Conservation (phyloP, 148 eudicot species). For the Camellia japonica region DNA sequence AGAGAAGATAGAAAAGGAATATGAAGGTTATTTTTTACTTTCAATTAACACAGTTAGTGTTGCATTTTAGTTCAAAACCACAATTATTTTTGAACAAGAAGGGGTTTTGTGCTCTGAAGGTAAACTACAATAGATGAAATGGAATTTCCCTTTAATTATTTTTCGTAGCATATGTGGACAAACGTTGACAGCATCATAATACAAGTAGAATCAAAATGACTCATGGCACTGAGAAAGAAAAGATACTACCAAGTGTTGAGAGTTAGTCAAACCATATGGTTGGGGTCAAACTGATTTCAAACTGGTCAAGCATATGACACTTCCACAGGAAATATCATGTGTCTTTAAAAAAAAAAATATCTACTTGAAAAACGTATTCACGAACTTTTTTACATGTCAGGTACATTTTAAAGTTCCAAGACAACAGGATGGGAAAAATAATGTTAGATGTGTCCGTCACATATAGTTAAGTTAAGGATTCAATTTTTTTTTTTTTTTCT, state of each 20-base stretch:
- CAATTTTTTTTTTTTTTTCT: not conserved
- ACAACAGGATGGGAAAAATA: not conserved
- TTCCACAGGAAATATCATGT: not conserved
- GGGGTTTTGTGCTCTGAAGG: too few species aligned
- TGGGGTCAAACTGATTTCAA: not conserved
- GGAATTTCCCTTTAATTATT: not conserved
- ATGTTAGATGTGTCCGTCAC: not conserved
- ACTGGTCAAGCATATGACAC: not conserved
- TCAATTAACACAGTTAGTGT: too few species aligned
- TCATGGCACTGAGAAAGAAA: not conserved
- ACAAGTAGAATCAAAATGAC: not conserved
- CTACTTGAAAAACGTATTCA: not conserved
- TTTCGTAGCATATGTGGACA: not conserved
- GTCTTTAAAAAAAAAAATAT: not conserved
- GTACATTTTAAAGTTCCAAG: not conserved
- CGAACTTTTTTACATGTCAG: not conserved
- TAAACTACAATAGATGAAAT: too few species aligned
- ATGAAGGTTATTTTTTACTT: too few species aligned
- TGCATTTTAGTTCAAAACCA: too few species aligned
- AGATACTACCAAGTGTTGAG: not conserved
- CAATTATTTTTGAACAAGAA: too few species aligned
- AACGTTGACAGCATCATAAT: not conserved
- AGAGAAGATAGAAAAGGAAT: too few species aligned
- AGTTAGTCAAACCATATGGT: not conserved
- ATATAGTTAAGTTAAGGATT: not conserved